Evolutionary conservation across 2,329 filamentous ascomycete species (phyloP).

Genomic region (Verticillium klebahnii): DNA sequence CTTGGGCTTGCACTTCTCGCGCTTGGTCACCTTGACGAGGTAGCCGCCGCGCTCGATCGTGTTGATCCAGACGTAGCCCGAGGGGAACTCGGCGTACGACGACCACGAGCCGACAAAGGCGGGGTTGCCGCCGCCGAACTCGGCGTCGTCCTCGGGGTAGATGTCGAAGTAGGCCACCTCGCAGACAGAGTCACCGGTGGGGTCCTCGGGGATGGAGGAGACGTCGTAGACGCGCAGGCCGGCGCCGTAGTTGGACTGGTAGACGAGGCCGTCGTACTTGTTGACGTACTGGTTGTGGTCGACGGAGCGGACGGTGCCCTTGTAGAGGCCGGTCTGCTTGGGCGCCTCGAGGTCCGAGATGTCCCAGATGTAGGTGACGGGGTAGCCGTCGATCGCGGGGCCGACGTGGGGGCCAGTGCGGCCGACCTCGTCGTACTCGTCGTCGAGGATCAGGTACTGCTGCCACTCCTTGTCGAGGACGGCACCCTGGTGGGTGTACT

Average conservation of each 20-base stretch:
- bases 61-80: slow-evolving; percentile 33
- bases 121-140: slow-evolving; percentile 25
- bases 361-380: slow-evolving; percentile 46
- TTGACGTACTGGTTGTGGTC: slow-evolving; percentile 41
- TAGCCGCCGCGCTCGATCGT: slow-evolving; percentile 36
- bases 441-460: slow-evolving; percentile 38
- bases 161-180: slow-evolving; percentile 41
- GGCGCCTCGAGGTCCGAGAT: slow-evolving; percentile 35
- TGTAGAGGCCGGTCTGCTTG: slow-evolving; percentile 35
- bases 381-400: slow-evolving; percentile 34
- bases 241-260: slow-evolving; percentile 39
- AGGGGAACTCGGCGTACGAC: slow-evolving; percentile 36
- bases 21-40: slow-evolving; percentile 24
- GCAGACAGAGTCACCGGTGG: slow-evolving; percentile 31
- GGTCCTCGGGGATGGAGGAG: slow-evolving; percentile 21
- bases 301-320: slow-evolving; percentile 26
- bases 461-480: slow-evolving; percentile 37
- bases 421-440: slow-evolving; percentile 40
- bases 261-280: slow-evolving; percentile 28
- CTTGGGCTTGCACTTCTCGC: slow-evolving; percentile 11
- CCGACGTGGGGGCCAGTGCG: slow-evolving; percentile 24
- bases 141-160: slow-evolving; percentile 39
- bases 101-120: slow-evolving; percentile 36
- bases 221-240: slow-evolving; percentile 32
- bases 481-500: slow-evolving; percentile 52